phyloP scores from a whole-genome alignment of 345 rosid genomes.

The Citrus cavaleriei region DNA sequence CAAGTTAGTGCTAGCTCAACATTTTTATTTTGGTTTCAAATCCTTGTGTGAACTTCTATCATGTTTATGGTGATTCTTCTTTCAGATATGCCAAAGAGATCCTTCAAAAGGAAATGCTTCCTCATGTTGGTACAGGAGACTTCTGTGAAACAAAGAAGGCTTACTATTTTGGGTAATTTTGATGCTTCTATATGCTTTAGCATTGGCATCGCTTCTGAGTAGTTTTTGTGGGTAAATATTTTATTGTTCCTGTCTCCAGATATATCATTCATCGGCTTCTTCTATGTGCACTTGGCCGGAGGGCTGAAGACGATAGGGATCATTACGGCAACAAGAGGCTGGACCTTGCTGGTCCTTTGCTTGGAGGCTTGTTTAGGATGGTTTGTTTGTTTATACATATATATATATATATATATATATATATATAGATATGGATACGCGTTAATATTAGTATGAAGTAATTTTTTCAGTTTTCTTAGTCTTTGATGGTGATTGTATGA shows the following conservation, averaged over 20 bases:
- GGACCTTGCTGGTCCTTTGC: slow-evolving; percentile 98
- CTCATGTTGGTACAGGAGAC: slow-evolving; percentile 93
- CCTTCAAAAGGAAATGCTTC: slow-evolving; percentile 99
- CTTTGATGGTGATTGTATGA: slow-evolving; percentile 3
- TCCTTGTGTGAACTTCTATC: slow-evolving; percentile 18
- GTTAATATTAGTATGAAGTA: not conserved
- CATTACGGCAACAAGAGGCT: slow-evolving; percentile 99
- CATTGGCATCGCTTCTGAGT: slow-evolving; percentile 9
- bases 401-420: not conserved
- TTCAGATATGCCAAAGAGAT: slow-evolving; percentile 93
- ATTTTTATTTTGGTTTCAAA: slow-evolving; percentile 16
- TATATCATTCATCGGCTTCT: slow-evolving; percentile 90
- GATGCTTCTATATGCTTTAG: not conserved
- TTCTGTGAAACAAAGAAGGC: slow-evolving; percentile 97
- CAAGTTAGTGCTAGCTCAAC: slow-evolving; percentile 54
- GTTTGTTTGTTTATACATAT: slow-evolving; percentile 34
- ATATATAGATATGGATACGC: not conserved
- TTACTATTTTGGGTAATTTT: slow-evolving; percentile 85
- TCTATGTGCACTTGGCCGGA: slow-evolving; percentile 88
- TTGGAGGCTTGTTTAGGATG: slow-evolving; percentile 97
- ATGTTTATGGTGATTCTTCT: slow-evolving; percentile 20
- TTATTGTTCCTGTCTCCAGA: slow-evolving; percentile 33
- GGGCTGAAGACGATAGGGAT: slow-evolving; percentile 98
- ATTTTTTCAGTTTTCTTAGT: not conserved
- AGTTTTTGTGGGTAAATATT: not conserved